phyloP scores from a whole-genome alignment of 2,329 filamentous ascomycete genomes.

The Penicillium sp. region DNA sequence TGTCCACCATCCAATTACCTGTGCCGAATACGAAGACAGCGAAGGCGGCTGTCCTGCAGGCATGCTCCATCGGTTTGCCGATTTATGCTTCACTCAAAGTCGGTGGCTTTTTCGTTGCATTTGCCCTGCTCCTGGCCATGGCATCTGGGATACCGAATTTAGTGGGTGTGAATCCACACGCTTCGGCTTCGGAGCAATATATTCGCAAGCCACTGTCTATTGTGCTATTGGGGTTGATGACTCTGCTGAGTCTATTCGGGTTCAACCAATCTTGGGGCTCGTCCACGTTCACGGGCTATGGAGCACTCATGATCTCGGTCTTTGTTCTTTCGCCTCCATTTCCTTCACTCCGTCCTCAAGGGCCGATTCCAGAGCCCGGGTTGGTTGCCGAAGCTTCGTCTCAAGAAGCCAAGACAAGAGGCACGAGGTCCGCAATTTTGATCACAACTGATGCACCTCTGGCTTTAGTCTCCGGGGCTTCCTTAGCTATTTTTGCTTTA shows the following conservation, averaged over 20 bases:
- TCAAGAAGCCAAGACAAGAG: constrained; percentile 11
- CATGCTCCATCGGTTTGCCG: constrained; percentile 46
- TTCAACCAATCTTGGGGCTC: constrained; percentile 31
- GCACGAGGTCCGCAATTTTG: constrained; percentile 7
- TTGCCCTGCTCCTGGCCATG: constrained; percentile 46
- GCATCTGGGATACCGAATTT: constrained; percentile 42
- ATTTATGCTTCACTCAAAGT: constrained; percentile 53
- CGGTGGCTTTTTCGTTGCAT: constrained; percentile 49
- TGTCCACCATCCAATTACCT: constrained; percentile 14
- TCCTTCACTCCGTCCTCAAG: constrained; percentile 15
- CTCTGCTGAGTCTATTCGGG: constrained; percentile 26
- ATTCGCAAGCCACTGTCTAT: constrained; percentile 27
- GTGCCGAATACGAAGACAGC: constrained; percentile 13
- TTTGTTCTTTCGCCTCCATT: constrained; percentile 49
- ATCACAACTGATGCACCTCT: constrained; percentile 25
- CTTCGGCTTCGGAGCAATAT: constrained; percentile 16
- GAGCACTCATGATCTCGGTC: constrained; percentile 43
- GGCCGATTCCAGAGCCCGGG: constrained; percentile 19
- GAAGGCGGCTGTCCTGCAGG: constrained; percentile 27
- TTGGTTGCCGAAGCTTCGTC: constrained; percentile 20
- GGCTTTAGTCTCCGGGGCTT: constrained; percentile 25
- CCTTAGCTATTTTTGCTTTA: constrained; percentile 21
- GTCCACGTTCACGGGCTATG: constrained; percentile 43
- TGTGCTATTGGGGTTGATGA: constrained; percentile 20
- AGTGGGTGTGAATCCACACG: constrained; percentile 9